phyloP scores from a whole-genome alignment of 2,329 filamentous ascomycete species.

The Ceratocystis eucalypticola region DNA sequence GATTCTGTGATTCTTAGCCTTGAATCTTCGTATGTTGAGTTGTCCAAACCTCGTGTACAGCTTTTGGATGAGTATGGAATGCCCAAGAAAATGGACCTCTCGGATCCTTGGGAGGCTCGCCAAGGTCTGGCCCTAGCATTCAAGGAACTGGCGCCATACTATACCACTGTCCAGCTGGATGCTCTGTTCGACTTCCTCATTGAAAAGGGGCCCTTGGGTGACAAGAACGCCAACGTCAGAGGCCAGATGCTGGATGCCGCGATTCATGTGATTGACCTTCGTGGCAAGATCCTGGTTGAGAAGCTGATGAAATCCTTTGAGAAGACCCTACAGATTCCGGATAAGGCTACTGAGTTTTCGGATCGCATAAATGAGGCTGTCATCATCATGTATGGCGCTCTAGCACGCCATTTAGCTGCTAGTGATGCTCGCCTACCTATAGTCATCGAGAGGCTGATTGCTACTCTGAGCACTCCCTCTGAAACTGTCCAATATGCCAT shows the following conservation, averaged over 20 bases:
- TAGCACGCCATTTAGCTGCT: constrained; percentile 71
- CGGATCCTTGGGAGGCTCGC: constrained; percentile 81
- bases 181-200: constrained; percentile 76
- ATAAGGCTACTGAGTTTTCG: constrained; percentile 64
- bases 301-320: constrained; percentile 88
- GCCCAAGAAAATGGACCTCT: constrained; percentile 73
- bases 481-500: constrained; percentile 96
- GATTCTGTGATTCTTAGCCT: constrained; percentile 50
- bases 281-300: constrained; percentile 73
- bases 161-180: constrained; percentile 57
- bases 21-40: constrained; percentile 57
- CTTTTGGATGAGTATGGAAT: constrained; percentile 89
- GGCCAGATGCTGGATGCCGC: constrained; percentile 87
- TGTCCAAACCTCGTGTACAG: constrained; percentile 69
- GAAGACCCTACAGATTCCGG: constrained; percentile 68
- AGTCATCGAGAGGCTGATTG: constrained; percentile 73
- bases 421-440: constrained; percentile 81
- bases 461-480: constrained; percentile 83
- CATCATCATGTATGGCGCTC: constrained; percentile 89
- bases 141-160: constrained; percentile 60
- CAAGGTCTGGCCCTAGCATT: constrained; percentile 83
- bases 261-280: constrained; percentile 62
- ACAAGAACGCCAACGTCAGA: constrained; percentile 63
- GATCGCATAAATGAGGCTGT: constrained; percentile 95
- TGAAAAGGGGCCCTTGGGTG: constrained; percentile 72